phyloP scores from a whole-genome alignment of 108 stramenopile genomes.

The Schizochytrium sp. region DNA sequence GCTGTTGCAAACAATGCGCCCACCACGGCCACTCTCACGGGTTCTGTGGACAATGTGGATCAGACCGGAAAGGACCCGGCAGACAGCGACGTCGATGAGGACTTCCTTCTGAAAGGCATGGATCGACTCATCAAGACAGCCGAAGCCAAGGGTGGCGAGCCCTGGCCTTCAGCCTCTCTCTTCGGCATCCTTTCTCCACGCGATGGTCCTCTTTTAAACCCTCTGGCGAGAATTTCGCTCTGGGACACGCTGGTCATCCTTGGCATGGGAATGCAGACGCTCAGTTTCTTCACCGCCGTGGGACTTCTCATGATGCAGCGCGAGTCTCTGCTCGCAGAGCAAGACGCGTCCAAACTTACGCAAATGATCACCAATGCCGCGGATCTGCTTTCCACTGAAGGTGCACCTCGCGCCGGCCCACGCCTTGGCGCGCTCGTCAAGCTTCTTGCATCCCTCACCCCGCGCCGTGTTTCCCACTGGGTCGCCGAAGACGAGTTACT shows the following conservation, averaged over 20 bases:
- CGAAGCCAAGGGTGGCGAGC: not conserved
- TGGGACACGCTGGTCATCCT: not conserved
- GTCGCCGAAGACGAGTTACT: not conserved
- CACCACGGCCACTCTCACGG: too few species aligned
- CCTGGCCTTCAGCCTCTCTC: not conserved
- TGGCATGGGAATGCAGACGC: not conserved
- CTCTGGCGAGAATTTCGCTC: not conserved
- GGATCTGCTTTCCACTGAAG: not conserved
- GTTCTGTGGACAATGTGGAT: too few species aligned
- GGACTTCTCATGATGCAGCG: not conserved
- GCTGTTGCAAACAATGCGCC: too few species aligned
- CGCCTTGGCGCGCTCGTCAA: not conserved
- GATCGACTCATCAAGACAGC: not conserved
- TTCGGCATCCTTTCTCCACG: not conserved
- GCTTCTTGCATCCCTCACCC: not conserved
- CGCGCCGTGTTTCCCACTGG: not conserved
- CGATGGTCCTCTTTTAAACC: not conserved
- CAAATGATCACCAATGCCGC: too few species aligned
- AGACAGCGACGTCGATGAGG: not conserved
- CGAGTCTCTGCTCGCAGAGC: not conserved
- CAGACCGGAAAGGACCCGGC: too few species aligned
- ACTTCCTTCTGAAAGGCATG: not conserved
- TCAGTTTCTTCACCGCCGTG: not conserved
- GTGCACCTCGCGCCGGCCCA: not conserved
- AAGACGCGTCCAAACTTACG: not conserved